Evolutionary conservation across 2,329 filamentous ascomycete species (phyloP), one percentile per base, ranked within the genome.

Genomic region (Aspergillus felis): DNA sequence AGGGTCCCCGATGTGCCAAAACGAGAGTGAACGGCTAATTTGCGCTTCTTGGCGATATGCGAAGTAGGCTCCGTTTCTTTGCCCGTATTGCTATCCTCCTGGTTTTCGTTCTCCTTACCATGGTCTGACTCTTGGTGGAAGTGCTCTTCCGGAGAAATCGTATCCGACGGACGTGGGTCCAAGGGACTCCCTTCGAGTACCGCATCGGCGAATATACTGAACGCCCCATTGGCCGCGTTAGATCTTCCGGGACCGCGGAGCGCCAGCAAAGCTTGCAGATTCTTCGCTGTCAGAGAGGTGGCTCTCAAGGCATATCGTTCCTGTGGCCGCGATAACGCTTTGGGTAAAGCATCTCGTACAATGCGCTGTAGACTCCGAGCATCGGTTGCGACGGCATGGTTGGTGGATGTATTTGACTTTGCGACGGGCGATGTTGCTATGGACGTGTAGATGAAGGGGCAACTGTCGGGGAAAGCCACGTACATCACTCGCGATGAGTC

Each of bases 391-490:
- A 69, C 57, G 8, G 63, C 62, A 25, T 35, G 7, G 47, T 22
- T 27, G 50, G 58, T 44, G 0, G 65, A 54, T 10, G 77, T 75
- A 0, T 74, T 66, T 3, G 75, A 70, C 10, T 77, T 73, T 0
- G 78, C 65, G 1, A 78, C 77, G 0, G 67, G 57, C 5, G 74
- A 65, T 17, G 72, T 64, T 1, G 79, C 71, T 12, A 85, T 71
- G 1, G 83, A 85, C 7, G 84, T 80, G 71, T 91, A 95, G 48
- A 95, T 78, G 61, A 87, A 87, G 0, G 91, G 89, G 10, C 89
- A 88, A 35, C 87, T 88, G 67, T 93, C 87, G 0, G 92, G 91
- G 66, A 95, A 93, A 1, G 90, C 89, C 59, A 95, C 79, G 67
- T 91, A 94, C 42, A 96, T 83, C 2, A 89, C 88, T 61, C 86